Conservation (phyloP, 352 stramenopile genomes). For the Globisporangium splendens region DNA sequence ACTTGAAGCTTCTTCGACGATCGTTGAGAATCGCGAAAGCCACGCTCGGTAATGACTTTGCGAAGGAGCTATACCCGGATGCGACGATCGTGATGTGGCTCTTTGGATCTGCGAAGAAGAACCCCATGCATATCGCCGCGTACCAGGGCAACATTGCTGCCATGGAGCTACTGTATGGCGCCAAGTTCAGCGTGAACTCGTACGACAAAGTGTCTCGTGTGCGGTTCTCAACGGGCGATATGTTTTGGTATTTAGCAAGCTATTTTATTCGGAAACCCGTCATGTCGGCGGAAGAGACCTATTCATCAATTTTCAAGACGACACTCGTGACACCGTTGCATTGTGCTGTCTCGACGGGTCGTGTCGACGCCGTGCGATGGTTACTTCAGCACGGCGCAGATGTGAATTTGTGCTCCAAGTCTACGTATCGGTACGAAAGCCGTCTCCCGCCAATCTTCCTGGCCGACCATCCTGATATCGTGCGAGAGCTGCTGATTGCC, state of each 20-base stretch:
- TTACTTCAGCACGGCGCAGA: slow-evolving; percentile 67
- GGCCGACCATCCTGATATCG: slow-evolving; percentile 77
- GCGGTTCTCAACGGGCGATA: slow-evolving; percentile 69
- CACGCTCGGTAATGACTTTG: slow-evolving; percentile 51
- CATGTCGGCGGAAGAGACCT: slow-evolving; percentile 56
- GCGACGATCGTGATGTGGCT: slow-evolving; percentile 60
- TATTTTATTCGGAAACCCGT: slow-evolving; percentile 72
- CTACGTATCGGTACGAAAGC: slow-evolving; percentile 60
- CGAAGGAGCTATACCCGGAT: slow-evolving; percentile 62
- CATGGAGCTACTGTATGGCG: slow-evolving; percentile 57
- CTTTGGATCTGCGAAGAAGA: slow-evolving; percentile 79
- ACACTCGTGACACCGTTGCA: slow-evolving; percentile 74
- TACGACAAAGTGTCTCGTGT: slow-evolving; percentile 82
- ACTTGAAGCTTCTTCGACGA: slow-evolving; percentile 52
- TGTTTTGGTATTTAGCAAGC: slow-evolving; percentile 80
- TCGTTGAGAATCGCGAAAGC: slow-evolving; percentile 53
- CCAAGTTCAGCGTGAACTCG: slow-evolving; percentile 58
- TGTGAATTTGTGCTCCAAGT: slow-evolving; percentile 76
- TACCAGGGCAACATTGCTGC: slow-evolving; percentile 77
- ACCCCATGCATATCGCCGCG: slow-evolving; percentile 80
- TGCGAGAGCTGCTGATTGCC: slow-evolving; percentile 56
- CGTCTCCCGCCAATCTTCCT: slow-evolving; percentile 77
- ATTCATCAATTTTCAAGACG: slow-evolving; percentile 65
- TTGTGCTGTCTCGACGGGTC: slow-evolving; percentile 74
- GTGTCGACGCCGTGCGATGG: slow-evolving; percentile 69